These are phyloP conservation scores for Solioccasus polychromus DNA, from an alignment of 768 basidiomycete genomes.

Conservation along the genomic window DNA sequence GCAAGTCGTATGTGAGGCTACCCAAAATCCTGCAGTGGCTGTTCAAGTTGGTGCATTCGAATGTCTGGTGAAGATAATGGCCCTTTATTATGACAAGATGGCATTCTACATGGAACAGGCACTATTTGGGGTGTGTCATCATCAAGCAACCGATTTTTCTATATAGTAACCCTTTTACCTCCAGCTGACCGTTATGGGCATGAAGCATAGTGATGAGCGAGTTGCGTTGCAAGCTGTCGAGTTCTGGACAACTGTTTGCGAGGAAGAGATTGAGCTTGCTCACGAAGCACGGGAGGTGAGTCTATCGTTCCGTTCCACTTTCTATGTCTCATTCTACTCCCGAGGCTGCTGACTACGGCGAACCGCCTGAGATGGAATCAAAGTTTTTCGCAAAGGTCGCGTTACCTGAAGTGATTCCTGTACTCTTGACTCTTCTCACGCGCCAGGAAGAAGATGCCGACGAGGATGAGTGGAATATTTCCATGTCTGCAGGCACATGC, in stretches of 20 bases:
- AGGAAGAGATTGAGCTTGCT: slow-evolving; percentile 92
- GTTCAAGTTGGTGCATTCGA: slow-evolving; percentile 98
- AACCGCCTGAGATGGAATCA: slow-evolving; percentile 80
- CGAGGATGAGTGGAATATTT: slow-evolving; percentile 98
- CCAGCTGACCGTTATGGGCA: slow-evolving; percentile 94
- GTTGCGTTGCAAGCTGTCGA: slow-evolving; percentile 97
- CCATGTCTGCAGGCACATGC: slow-evolving; percentile 96
- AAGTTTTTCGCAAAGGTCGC: slow-evolving; percentile 94
- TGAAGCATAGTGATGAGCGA: slow-evolving; percentile 89
- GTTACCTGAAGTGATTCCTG: slow-evolving; percentile 91
- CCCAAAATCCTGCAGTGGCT: slow-evolving; percentile 71
- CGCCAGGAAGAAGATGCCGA: slow-evolving; percentile 96
- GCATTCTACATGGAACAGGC: slow-evolving; percentile 99
- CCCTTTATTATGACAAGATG: slow-evolving; percentile 99
- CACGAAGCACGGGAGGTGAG: slow-evolving; percentile 88
- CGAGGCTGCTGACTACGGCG: slow-evolving; percentile 88
- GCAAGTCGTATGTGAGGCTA: slow-evolving; percentile 99
- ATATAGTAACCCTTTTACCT: slow-evolving; percentile 13
- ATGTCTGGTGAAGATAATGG: slow-evolving; percentile 95
- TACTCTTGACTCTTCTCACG: slow-evolving; percentile 82
- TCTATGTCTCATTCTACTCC: slow-evolving; percentile 8
- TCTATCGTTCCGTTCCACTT: neutral
- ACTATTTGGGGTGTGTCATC: slow-evolving; percentile 79
- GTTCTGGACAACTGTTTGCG: slow-evolving; percentile 99
- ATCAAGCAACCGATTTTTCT: slow-evolving; percentile 3